Evolutionary conservation across 768 basidiomycete species (phyloP), one percentile per base, ranked within the genome.

Genomic region (Stropharia rugosoannulata): DNA sequence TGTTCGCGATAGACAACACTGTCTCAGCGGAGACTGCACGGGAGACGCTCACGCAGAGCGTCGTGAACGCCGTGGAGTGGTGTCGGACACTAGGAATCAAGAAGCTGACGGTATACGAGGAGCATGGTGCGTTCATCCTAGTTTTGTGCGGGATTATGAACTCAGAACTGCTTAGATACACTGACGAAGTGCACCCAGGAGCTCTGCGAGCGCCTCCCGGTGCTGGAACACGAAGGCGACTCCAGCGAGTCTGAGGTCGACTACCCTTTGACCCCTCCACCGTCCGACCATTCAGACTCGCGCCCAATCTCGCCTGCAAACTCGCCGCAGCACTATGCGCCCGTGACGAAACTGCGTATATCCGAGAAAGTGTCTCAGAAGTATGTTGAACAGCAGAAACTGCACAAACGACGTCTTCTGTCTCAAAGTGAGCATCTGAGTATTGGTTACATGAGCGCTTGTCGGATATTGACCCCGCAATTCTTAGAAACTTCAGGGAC

Each of bases 241-340:
- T 73, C 71, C 16, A 73, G 74, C 51, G 80, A 79, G 54, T 81
- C 82, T 16, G 87, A 89, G 53, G 68, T 80, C 3, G 81, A 84
- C 63, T 90, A 85, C 67, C 90, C 90, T 39, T 73, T 83, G 42
- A 92, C 90, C 0, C 90, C 90, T n/a, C 90, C 90, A 3, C 73
- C 80, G 15, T 92, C 90, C 7, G 89, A 90, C 66, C 79, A 78
- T 62, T 83, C 87, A 22, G 82, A 80, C 22, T 89, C 89, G 10
- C 76, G 84, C 54, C 76, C 85, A 27, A 71, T 84, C 22, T 86
- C 86, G 2, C 86, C 87, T 9, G 76, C 71, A 50, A 57, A 65
- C 29, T 55, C 54, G 27, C 35, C 54, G 52, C 59, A 15, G 61
- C 45, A 58, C 16, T 45, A 54, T 45, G 57, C 65, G 5, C 61